Evolutionary conservation across 2,329 filamentous ascomycete species (phyloP).

Genomic region (Drechslerella stenobrocha): DNA sequence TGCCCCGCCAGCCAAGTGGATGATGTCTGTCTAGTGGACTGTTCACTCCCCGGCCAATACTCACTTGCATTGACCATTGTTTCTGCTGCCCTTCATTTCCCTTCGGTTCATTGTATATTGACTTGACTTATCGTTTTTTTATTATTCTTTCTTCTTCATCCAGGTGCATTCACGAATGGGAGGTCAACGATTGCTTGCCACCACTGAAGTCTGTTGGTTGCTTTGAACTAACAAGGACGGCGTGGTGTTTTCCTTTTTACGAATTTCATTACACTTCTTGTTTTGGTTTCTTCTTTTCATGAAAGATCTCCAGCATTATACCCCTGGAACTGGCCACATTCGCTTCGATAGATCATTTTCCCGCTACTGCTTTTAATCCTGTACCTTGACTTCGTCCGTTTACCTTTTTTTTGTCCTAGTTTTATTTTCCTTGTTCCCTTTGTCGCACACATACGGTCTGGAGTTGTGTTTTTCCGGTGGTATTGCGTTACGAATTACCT

Average conservation of each 20-base stretch:
- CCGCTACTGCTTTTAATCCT: constrained; percentile 30
- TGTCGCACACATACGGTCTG: constrained; percentile 37
- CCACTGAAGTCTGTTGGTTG: constrained; percentile 16
- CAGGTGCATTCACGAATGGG: constrained; percentile 40
- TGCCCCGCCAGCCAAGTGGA: constrained; percentile 50
- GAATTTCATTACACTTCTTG: constrained; percentile 33
- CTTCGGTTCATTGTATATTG: constrained; percentile 6
- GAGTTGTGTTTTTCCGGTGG: constrained; percentile 13
- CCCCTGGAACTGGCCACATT: constrained; percentile 49
- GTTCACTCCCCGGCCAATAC: constrained; percentile 14
- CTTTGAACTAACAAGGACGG: constrained; percentile 47
- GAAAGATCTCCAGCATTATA: constrained; percentile 48
- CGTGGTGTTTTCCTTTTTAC: constrained; percentile 41
- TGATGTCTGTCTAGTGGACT: constrained; percentile 51
- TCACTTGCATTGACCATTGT: constrained; percentile 20
- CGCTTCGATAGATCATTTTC: constrained; percentile 49
- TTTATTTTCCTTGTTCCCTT: constrained; percentile 44
- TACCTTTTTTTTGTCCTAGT: constrained; percentile 12
- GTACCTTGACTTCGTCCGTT: constrained; percentile 49
- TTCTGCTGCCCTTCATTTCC: constrained; percentile 53
- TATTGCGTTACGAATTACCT: background rate
- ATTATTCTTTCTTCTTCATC: constrained; percentile 7
- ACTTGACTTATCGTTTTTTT: background rate
- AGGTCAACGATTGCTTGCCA: constrained; percentile 44
- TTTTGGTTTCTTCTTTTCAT: constrained; percentile 50